phyloP scores from a whole-genome alignment of 2,329 filamentous ascomycete species.

The Alternaria conjuncta region DNA sequence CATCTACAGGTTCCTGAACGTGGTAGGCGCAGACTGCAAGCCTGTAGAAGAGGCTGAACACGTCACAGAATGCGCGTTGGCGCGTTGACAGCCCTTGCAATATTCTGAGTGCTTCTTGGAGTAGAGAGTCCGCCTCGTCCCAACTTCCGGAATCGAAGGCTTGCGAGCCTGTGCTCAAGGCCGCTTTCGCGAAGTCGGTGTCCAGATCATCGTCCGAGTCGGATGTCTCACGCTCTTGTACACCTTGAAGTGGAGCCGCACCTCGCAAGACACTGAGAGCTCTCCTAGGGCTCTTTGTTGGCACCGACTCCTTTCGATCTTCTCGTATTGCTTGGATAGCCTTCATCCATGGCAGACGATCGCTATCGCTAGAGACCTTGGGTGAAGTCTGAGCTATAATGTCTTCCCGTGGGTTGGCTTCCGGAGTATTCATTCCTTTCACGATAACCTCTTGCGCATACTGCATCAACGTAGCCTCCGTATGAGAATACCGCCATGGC shows the following conservation, averaged over 20 bases:
- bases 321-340: constrained; percentile 13
- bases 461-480: constrained; percentile 16
- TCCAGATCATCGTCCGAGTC: constrained; percentile 35
- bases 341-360: constrained; percentile 14
- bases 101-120: constrained; percentile 35
- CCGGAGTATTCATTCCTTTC: constrained; percentile 3
- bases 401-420: not conserved
- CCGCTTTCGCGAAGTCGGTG: constrained; percentile 33
- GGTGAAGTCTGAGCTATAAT: not conserved
- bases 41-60: constrained; percentile 34
- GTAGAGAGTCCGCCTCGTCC: constrained; percentile 31
- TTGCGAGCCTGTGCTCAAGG: constrained; percentile 27
- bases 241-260: not conserved
- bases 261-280: not conserved
- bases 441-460: constrained; percentile 18
- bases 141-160: constrained; percentile 32
- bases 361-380: not conserved
- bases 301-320: not conserved
- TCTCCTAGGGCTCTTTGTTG: not conserved
- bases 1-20: constrained; percentile 21
- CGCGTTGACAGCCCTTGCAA: constrained; percentile 25
- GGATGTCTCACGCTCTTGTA: constrained; percentile 1
- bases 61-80: constrained; percentile 28
- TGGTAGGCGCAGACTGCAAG: constrained; percentile 37
- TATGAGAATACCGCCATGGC: constrained; percentile 12